Base-by-base conservation (phyloP, 352 stramenopile genomes). In the Elongisporangium undulatum region DNA sequence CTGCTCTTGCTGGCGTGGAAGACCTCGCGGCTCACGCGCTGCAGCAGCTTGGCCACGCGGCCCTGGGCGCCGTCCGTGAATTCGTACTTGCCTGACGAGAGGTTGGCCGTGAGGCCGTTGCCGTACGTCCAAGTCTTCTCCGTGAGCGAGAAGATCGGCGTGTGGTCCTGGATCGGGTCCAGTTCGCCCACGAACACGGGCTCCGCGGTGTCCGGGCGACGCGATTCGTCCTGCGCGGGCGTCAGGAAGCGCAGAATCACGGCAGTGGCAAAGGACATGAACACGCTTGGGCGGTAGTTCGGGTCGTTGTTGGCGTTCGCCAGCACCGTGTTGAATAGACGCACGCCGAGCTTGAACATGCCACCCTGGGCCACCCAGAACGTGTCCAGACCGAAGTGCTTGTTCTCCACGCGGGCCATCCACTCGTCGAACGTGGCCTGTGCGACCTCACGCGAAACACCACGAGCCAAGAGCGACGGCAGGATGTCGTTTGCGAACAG, bases 331-430 rank as follows among this genome's bases (percentile, higher is more conserved):
- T 49, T 66, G 21, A 90, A 69, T 0, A 90, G 55, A 2, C 79
- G 64, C 3, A 84, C 72, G 24, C 58, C 34, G 41, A 72, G 77
- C 62, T 77, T 80, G 49, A 83, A 54, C 60, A 85, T 68, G 4
- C 87, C 86, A 71, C 97, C 97, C 75, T 98, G 92, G 6, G 72
- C 79, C 49, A 98, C 90, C 72, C 97, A 98, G 72, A 98, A 97
- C 38, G 87, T 96, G 53, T 90, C 89, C 19, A 98, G 64, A 13
- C 94, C 91, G 69, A 98, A 98, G 64, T 85, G 56, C 10, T 81
- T 67, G 79, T 97, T 88, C n/a, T 81, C 53, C 45, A 98, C 55
- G 17, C 94, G 80, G 41, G 48, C 51, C 58, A 90, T 84, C 94
- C 94, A 98, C 69, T 98, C 92, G 19, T 76, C 62, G 56, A 86